These are phyloP conservation scores for Sclerospora graminicola DNA, from an alignment of 352 stramenopile genomes.

Conservation along the genomic window DNA sequence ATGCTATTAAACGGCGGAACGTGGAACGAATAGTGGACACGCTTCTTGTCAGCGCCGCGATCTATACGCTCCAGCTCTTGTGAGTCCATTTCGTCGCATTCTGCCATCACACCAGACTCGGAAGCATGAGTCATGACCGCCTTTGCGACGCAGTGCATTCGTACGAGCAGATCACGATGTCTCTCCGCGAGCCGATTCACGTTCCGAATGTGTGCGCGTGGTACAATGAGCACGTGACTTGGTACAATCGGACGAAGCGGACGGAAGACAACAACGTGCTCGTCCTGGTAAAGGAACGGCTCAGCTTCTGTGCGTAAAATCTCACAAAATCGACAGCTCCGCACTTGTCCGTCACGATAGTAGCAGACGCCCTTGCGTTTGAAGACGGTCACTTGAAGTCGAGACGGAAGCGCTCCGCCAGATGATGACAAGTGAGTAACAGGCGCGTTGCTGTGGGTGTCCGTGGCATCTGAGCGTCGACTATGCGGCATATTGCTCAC, in stretches of 20 bases:
- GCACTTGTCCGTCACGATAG: conserved; percentile 38
- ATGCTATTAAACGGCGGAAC: conserved; percentile 80
- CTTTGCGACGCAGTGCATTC: conserved; percentile 55
- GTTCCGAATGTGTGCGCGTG: conserved; percentile 69
- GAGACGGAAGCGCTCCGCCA: conserved; percentile 4
- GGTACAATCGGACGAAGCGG: conserved; percentile 54
- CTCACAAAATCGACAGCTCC: conserved; percentile 73
- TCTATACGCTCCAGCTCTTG: neutral
- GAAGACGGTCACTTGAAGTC: conserved; percentile 32
- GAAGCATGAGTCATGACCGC: conserved; percentile 22
- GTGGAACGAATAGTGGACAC: conserved; percentile 48
- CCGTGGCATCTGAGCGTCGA: conserved; percentile 4
- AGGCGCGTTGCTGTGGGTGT: conserved; percentile 4
- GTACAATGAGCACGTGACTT: conserved; percentile 74
- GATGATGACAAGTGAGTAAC: too few species aligned
- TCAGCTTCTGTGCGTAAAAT: conserved; percentile 51
- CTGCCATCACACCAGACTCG: neutral
- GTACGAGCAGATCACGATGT: conserved; percentile 42
- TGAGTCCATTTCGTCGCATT: conserved; percentile 6
- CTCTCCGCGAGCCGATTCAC: conserved; percentile 45
- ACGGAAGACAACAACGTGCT: conserved; percentile 66
- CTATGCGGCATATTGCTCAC: conserved; percentile 4
- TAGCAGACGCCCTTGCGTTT: conserved; percentile 71
- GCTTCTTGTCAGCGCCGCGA: conserved; percentile 2
- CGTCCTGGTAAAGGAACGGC: conserved; percentile 70